Conservation (phyloP, 2,329 filamentous ascomycete species). For the Arthrobotrys conoides region DNA sequence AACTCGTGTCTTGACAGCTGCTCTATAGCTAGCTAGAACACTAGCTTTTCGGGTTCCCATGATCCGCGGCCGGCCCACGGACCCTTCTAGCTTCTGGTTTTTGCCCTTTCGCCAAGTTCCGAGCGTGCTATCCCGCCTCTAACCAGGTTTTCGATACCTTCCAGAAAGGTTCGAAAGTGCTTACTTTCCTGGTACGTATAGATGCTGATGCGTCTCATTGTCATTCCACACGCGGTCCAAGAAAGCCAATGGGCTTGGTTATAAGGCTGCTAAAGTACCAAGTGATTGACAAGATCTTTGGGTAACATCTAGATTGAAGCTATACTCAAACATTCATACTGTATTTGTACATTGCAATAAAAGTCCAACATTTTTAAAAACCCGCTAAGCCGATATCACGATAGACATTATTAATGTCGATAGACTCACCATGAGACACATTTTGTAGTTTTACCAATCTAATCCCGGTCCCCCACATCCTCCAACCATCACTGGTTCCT, state of each 20-base stretch:
- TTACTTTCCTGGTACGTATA: conserved; percentile 28
- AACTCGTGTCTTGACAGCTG: conserved; percentile 33
- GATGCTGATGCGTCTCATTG: background rate
- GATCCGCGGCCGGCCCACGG: conserved; percentile 1
- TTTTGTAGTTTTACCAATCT: conserved; percentile 43
- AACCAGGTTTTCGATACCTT: conserved; percentile 45
- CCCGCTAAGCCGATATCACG: conserved; percentile 13
- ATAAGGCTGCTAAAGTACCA: conserved; percentile 50
- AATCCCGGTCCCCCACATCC: conserved; percentile 47
- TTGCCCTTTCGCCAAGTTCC: conserved; percentile 42
- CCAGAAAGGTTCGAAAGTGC: conserved; percentile 6
- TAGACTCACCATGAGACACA: background rate
- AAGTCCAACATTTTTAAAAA: background rate
- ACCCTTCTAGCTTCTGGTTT: conserved; percentile 7
- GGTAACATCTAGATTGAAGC: background rate
- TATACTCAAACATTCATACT: background rate
- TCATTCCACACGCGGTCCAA: conserved; percentile 4
- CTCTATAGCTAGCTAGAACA: background rate
- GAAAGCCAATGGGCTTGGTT: conserved; percentile 29
- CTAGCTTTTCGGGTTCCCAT: conserved; percentile 4
- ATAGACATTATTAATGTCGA: background rate
- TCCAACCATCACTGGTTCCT: conserved; percentile 40
- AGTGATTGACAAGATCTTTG: conserved; percentile 17
- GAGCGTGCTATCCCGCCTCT: conserved; percentile 35
- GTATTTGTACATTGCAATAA: background rate